These are phyloP conservation scores for Aleurites moluccanus DNA, from an alignment of 441 rosid genomes.

Conservation along the genomic window DNA sequence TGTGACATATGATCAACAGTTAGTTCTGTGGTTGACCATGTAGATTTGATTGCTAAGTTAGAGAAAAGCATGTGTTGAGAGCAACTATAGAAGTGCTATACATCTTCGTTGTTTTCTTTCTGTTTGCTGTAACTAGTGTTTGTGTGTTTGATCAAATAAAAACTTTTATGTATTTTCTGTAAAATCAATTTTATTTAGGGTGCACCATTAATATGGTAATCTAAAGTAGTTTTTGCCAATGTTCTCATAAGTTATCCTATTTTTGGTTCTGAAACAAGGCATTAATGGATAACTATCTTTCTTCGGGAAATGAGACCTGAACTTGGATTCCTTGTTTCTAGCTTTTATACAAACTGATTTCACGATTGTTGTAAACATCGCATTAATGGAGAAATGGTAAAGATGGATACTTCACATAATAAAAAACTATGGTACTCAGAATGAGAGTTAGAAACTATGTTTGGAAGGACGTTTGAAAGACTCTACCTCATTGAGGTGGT, in stretches of 20 bases:
- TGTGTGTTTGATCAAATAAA: not conserved
- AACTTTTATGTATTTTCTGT: not conserved
- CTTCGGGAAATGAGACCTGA: not conserved
- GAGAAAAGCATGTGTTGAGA: not conserved
- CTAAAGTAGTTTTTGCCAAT: not conserved
- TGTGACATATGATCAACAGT: not conserved
- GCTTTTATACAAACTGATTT: not conserved
- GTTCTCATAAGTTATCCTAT: slow-evolving; percentile 2
- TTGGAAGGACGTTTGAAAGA: not conserved
- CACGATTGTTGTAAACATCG: not conserved
- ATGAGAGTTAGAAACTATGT: not conserved
- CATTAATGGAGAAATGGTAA: no score
- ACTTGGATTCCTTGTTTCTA: not conserved
- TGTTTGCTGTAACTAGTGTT: not conserved
- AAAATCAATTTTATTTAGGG: not conserved
- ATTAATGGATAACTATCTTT: not conserved
- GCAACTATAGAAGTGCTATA: not conserved
- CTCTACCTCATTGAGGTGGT: not conserved
- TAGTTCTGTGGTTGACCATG: not conserved
- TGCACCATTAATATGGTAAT: not conserved
- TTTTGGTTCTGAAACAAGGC: slow-evolving; percentile 3
- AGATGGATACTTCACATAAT: no score
- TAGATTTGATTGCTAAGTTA: not conserved
- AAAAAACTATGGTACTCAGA: not conserved
- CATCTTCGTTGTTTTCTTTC: not conserved